Evolutionary conservation across 2,329 filamentous ascomycete species (phyloP).

Genomic region (Colletotrichum tropicale): DNA sequence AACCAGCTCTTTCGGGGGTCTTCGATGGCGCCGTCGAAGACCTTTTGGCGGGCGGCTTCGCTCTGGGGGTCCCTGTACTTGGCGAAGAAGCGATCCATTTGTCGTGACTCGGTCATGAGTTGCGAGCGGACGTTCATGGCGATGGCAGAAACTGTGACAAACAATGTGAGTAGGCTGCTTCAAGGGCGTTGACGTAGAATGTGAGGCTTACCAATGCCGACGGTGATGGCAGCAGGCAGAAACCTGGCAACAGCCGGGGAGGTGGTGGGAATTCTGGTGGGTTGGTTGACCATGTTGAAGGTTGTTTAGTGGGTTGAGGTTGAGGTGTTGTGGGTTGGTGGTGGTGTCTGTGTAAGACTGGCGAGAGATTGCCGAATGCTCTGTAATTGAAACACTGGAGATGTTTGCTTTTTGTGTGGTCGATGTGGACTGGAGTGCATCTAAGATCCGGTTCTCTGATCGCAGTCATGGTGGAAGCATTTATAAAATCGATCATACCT

Average conservation of each 20-base stretch:
- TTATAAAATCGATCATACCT: constrained; percentile 1
- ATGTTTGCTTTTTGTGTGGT: constrained; percentile 9
- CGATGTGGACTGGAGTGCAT: constrained; percentile 16
- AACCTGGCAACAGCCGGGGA: constrained; percentile 8
- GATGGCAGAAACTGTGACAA: constrained; percentile 24
- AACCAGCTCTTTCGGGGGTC: constrained; percentile 39
- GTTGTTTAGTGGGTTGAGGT: not conserved
- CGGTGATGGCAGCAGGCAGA: constrained; percentile 9
- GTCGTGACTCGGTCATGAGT: constrained; percentile 33
- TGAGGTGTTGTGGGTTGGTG: not conserved
- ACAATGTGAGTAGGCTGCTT: not conserved
- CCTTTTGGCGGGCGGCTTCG: constrained; percentile 34
- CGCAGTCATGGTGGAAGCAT: not conserved
- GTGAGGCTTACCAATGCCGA: not conserved
- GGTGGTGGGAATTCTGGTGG: constrained; percentile 5
- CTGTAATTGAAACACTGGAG: not conserved
- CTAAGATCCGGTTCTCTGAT: not conserved
- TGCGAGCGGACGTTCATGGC: constrained; percentile 37
- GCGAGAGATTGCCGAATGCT: not conserved
- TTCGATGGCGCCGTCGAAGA: constrained; percentile 33
- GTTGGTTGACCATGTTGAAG: constrained; percentile 13
- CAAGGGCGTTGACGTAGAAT: accelerated
- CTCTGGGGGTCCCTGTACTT: constrained; percentile 42
- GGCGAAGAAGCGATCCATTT: constrained; percentile 41
- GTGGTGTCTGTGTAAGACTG: not conserved